A percentile compares a stretch with the other conserved stretches of the same genome.
Evolutionary conservation across 2,329 filamentous ascomycete genomes (phyloP).

Genomic region (Alternaria viburni): DNA sequence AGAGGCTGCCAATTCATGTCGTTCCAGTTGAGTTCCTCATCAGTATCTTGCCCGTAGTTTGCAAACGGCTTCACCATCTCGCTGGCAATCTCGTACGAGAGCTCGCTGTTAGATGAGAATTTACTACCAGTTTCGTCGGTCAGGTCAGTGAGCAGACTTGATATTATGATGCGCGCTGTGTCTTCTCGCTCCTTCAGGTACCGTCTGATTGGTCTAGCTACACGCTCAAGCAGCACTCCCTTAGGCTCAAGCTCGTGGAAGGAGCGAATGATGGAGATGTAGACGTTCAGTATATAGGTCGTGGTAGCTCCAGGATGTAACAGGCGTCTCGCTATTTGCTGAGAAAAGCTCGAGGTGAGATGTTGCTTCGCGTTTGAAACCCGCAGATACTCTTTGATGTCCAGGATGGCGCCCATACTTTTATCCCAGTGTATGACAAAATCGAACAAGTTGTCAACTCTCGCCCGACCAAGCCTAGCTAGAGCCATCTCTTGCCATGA

Average conservation of each 20-base stretch:
- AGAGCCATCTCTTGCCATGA: constrained; percentile 75
- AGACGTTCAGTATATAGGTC: constrained; percentile 75
- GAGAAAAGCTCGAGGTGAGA: constrained; percentile 72
- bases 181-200: constrained; percentile 80
- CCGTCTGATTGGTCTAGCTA: constrained; percentile 74
- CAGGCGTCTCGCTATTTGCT: constrained; percentile 68
- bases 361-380: constrained; percentile 71
- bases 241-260: constrained; percentile 79
- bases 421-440: constrained; percentile 78
- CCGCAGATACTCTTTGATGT: constrained; percentile 73
- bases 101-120: constrained; percentile 65
- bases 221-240: constrained; percentile 76
- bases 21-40: constrained; percentile 81
- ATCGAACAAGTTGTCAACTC: constrained; percentile 77
- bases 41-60: constrained; percentile 58
- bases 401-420: constrained; percentile 74
- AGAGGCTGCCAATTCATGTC: constrained; percentile 95
- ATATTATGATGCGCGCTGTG: constrained; percentile 78
- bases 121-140: constrained; percentile 53
- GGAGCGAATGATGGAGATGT: constrained; percentile 79
- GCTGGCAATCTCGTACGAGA: constrained; percentile 70
- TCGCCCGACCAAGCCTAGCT: constrained; percentile 69
- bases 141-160: constrained; percentile 70
- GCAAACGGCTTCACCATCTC: constrained; percentile 68
- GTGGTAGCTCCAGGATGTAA: constrained; percentile 79